These are phyloP conservation scores for Talaromyces sp. DNA, from an alignment of 2,329 filamentous ascomycete genomes.

Conservation along the genomic window DNA sequence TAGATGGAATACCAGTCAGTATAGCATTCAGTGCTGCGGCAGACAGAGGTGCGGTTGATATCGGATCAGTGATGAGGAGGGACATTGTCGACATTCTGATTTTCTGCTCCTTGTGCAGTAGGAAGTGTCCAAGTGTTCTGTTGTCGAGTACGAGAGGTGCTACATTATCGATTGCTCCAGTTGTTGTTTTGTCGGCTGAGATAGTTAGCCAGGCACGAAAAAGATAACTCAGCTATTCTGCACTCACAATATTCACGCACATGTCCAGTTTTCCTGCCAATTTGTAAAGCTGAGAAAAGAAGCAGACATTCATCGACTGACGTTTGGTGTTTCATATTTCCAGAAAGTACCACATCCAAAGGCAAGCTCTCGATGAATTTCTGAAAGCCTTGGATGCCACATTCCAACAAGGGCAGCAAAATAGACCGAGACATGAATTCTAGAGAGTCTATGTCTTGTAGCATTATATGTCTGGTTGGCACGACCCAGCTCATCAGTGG, in stretches of 20 bases:
- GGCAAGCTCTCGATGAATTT: constrained; percentile 55
- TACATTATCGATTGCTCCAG: constrained; percentile 10
- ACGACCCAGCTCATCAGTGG: constrained; percentile 28
- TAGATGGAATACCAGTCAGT: constrained; percentile 58
- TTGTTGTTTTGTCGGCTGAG: constrained; percentile 21
- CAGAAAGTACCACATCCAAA: constrained; percentile 43
- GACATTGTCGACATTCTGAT: constrained; percentile 77
- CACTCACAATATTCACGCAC: constrained; percentile 60
- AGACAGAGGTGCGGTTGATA: constrained; percentile 68
- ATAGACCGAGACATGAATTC: constrained; percentile 32
- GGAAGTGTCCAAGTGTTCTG: constrained; percentile 29
- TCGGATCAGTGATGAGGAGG: constrained; percentile 68
- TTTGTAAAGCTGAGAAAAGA: constrained; percentile 62
- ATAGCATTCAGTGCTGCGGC: constrained; percentile 57
- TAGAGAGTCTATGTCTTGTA: constrained; percentile 29
- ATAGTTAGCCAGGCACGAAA: constrained; percentile 4
- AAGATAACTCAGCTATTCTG: constrained; percentile 4
- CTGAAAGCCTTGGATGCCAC: constrained; percentile 27
- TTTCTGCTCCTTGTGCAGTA: constrained; percentile 49
- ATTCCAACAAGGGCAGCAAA: constrained; percentile 29
- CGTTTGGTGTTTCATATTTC: constrained; percentile 36
- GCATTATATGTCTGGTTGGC: constrained; percentile 30
- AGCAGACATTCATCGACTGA: constrained; percentile 53
- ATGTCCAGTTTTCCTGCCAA: constrained; percentile 63
- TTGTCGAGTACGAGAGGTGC: constrained; percentile 28